Evolutionary conservation across 2,329 filamentous ascomycete species (phyloP), one percentile per base, ranked within the genome.

Genomic region (Aspergillus bombycis): DNA sequence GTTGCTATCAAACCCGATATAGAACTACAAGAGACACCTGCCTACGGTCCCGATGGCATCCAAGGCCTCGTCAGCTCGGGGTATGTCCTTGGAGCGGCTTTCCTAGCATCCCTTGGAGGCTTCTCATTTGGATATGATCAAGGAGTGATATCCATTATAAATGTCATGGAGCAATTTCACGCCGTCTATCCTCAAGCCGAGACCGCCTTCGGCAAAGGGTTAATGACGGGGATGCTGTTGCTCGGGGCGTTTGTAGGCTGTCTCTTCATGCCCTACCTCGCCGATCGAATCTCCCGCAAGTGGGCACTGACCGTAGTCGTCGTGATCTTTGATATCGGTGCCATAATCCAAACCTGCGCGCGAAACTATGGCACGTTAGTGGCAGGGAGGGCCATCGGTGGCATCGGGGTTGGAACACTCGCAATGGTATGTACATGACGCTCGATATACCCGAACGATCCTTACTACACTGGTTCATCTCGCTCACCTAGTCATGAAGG

Each of bases 141-240:
- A 65, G 79, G 80, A 28, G 79, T 82, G 30, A 79, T 80, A 57
- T 77, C 72, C 3, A 72, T 83, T 53, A 81, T 83, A 63, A 75
- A 81, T 11, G 77, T 80, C 19, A 82, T 83, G 79, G 70, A 74
- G 0, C 79, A 82, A 57, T 84, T 84, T 63, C 75, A 81, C 28
- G 60, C 72, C 0, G 67, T 67, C 1, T 82, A 79, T 62, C 77
- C 78, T 9, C 65, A 73, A 23, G 71, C 78, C 19, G 72, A 73
- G 6, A 72, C 71, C 6, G 74, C 71, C 0, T 80, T 80, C 67
- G 72, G 73, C 57, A 78, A 71, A 52, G 76, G 80, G 4, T 79
- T 80, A 67, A 81, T 81, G 70, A 72, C 69, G 1, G 71, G 63
- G 79, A 87, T 86, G 70, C 82, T 85, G 52, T 72, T 68, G 23